phyloP scores from a whole-genome alignment of 495 filamentous ascomycete species.

The Ramalina intermedia region DNA sequence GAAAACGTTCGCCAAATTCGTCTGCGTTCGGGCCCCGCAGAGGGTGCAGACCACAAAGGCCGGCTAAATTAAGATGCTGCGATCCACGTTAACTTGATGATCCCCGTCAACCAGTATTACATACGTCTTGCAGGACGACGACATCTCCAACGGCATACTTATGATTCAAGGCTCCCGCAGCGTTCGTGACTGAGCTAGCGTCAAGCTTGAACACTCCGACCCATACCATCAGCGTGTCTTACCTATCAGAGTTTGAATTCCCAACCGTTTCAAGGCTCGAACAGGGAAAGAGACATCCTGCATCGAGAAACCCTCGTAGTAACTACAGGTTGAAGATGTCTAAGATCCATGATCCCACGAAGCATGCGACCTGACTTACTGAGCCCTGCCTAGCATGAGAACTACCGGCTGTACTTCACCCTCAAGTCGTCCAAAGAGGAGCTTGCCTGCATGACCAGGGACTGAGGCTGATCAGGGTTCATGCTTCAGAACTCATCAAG shows the following conservation, averaged over 20 bases:
- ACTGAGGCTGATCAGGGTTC: slow-evolving; percentile 28
- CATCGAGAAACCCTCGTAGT: slow-evolving; percentile 64
- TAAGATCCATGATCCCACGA: not conserved
- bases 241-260: slow-evolving; percentile 51
- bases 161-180: slow-evolving; percentile 57
- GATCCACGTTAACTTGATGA: not conserved
- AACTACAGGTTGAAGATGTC: slow-evolving; percentile 30
- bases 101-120: slow-evolving; percentile 3
- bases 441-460: slow-evolving; percentile 56
- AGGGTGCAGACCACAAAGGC: slow-evolving; percentile 53
- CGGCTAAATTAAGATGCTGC: slow-evolving; percentile 62
- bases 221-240: not conserved
- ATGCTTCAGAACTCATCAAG: not conserved
- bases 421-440: slow-evolving; percentile 55
- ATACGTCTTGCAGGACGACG: slow-evolving; percentile 55
- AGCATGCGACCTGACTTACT: slow-evolving; percentile 36
- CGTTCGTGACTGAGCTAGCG: slow-evolving; percentile 49
- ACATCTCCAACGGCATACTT: slow-evolving; percentile 60
- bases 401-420: slow-evolving; percentile 40
- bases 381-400: slow-evolving; percentile 58
- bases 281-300: slow-evolving; percentile 54
- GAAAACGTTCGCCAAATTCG: slow-evolving; percentile 56
- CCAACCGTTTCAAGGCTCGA: slow-evolving; percentile 54
- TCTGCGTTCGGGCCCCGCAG: slow-evolving; percentile 58
- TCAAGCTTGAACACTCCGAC: slow-evolving; percentile 1